Evolutionary conservation across 495 filamentous ascomycete species (phyloP).

Genomic region (Parmelia sp.): DNA sequence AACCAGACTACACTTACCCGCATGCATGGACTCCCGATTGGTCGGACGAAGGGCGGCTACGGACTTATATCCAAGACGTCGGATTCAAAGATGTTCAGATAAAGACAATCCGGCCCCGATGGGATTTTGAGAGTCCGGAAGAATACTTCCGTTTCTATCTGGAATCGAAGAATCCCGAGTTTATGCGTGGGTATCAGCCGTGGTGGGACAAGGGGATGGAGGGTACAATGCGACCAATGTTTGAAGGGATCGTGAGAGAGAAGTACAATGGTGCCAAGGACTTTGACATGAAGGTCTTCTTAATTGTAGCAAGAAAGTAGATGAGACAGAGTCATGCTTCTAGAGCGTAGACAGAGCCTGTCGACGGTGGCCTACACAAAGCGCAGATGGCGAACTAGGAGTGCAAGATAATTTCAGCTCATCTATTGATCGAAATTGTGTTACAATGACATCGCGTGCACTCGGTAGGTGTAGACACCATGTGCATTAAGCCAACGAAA

Average conservation of each 20-base stretch:
- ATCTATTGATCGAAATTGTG: neutral
- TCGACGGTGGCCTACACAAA: neutral
- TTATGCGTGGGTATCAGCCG: conserved; percentile 11
- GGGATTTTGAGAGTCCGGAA: conserved; percentile 11
- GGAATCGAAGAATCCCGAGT: conserved; percentile 14
- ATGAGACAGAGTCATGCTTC: neutral
- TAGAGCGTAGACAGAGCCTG: neutral
- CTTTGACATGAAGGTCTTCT: conserved; percentile 10
- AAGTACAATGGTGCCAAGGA: conserved; percentile 5
- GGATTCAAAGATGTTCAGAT: conserved; percentile 7
- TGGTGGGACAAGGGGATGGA: conserved; percentile 15
- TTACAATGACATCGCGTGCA: neutral
- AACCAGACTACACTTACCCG: conserved; percentile 10
- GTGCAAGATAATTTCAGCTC: neutral
- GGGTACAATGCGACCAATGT: conserved; percentile 6
- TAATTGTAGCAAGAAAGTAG: conserved; percentile 11
- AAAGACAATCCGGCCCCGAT: neutral
- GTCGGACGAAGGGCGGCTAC: conserved; percentile 9
- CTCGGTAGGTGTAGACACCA: neutral
- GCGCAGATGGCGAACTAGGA: neutral
- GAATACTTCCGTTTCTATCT: conserved; percentile 2
- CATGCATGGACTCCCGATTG: conserved; percentile 15
- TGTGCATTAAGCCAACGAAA: neutral
- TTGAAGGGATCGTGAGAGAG: conserved; percentile 11
- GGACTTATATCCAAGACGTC: conserved; percentile 5